Evolutionary conservation across 2,329 filamentous ascomycete genomes (phyloP).

Genomic region (Fusarium verrucosum): DNA sequence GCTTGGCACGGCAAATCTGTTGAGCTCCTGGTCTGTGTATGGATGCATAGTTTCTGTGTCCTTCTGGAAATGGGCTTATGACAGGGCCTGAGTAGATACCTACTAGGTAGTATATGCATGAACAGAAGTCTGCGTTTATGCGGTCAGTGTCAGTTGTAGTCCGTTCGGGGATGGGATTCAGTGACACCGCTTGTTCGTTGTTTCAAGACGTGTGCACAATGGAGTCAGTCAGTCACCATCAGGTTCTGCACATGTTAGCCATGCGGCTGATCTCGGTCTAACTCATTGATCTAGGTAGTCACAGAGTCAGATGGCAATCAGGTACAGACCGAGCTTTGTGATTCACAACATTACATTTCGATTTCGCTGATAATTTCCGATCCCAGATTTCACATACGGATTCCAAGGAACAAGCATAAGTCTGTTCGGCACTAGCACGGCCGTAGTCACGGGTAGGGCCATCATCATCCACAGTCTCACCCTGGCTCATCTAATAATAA

Average conservation of each 20-base stretch:
- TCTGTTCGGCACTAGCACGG: background rate
- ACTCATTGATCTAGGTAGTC: background rate
- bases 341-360: background rate
- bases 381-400: background rate
- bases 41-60: background rate
- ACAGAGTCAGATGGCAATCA: background rate
- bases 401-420: slow-evolving; percentile 2
- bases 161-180: background rate
- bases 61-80: background rate
- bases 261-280: background rate
- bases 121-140: background rate
- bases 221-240: background rate
- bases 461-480: background rate
- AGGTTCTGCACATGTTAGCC: background rate
- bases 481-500: slow-evolving; percentile 7
- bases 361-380: background rate
- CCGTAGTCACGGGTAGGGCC: background rate
- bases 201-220: background rate
- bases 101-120: background rate
- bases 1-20: slow-evolving; percentile 12
- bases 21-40: background rate
- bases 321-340: background rate
- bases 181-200: background rate
- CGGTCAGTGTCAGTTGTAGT: background rate
- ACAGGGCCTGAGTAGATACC: too few species aligned